Base-by-base conservation (phyloP, 2,329 filamentous ascomycete species). In the Diaporthe eres region DNA sequence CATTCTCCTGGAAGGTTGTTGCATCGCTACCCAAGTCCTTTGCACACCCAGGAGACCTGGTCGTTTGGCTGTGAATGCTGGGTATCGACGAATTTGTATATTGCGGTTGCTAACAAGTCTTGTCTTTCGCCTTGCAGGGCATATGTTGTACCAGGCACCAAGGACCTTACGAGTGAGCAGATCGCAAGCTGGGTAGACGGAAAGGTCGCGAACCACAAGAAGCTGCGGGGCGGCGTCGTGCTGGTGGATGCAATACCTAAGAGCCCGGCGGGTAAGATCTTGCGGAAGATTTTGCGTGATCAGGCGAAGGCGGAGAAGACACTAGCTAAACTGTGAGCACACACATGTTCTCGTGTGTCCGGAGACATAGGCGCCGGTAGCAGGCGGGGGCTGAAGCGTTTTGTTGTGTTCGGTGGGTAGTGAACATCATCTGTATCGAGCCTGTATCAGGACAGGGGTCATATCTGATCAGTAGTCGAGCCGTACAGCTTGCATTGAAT, bases 241-340 rank as follows among this genome's bases (percentile, higher is more conserved):
- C 91, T 92, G 78, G 82, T 90, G 19, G 85, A 88, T 31, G 87
- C 86, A 75, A 88, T 93, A 37, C 92, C 91, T 3, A 93, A 93
- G 85, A 92, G 89, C 80, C 88, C 90, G 1, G 90, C 88, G 76
- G 91, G 92, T 4, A 93, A 93, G 86, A 90, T 93, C 72, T 82
- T 93, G 79, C 87, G 90, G 67, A 85, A 90, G 37, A 81, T 92
- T 9, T 81, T 93, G 79, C 88, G 86, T 77, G 86, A 90, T 67
- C 80, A 83, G 79, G 85, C 85, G 5, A 83, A 82, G 79, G 81
- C 77, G 80, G 81, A 81, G 77, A 78, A 70, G 71, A 78, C 76
- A 76, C 19, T 65, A 19, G 81, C 81, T 49, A 80, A 77, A 67
- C 25, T 81, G 19, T 81, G 49, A 73, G 44, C 25, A 28, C 25